Evolutionary conservation across 164 flowering plant genomes (phyloP).

Genomic region (Cinnamomum chago): DNA sequence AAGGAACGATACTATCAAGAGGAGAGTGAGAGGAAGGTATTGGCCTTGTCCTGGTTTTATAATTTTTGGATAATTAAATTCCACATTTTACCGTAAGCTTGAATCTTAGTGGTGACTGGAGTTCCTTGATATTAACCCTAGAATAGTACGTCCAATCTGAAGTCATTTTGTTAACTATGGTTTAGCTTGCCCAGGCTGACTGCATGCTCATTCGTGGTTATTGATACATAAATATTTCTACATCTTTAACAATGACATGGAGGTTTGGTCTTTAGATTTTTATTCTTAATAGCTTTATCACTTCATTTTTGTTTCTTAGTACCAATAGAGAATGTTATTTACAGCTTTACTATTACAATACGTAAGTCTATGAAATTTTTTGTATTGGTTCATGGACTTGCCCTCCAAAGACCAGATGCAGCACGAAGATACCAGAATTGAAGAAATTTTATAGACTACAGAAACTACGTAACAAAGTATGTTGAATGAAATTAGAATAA

Average conservation of each 20-base stretch:
- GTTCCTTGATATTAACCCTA: neutral
- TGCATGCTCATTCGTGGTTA: neutral
- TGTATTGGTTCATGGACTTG: neutral
- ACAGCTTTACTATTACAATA: too few relatives aligned
- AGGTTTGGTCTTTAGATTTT: too few relatives aligned
- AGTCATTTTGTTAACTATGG: neutral
- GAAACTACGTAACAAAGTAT: too few relatives aligned
- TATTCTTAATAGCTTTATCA: too few relatives aligned
- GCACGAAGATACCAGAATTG: neutral
- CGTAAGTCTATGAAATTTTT: neutral
- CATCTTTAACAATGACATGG: neutral
- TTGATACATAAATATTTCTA: neutral
- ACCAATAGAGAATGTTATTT: neutral
- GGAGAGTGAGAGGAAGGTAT: slow-evolving; percentile 91
- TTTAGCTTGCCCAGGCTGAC: neutral
- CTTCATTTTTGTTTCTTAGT: neutral
- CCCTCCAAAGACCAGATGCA: neutral
- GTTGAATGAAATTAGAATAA: too few relatives aligned
- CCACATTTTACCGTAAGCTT: neutral
- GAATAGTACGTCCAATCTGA: neutral
- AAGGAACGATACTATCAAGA: slow-evolving; percentile 92
- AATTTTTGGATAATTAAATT: neutral
- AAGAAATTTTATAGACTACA: neutral
- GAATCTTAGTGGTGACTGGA: neutral
- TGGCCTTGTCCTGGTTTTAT: neutral